Evolutionary conservation across 2,329 filamentous ascomycete genomes (phyloP).

Genomic region (Beauveria caledonica): DNA sequence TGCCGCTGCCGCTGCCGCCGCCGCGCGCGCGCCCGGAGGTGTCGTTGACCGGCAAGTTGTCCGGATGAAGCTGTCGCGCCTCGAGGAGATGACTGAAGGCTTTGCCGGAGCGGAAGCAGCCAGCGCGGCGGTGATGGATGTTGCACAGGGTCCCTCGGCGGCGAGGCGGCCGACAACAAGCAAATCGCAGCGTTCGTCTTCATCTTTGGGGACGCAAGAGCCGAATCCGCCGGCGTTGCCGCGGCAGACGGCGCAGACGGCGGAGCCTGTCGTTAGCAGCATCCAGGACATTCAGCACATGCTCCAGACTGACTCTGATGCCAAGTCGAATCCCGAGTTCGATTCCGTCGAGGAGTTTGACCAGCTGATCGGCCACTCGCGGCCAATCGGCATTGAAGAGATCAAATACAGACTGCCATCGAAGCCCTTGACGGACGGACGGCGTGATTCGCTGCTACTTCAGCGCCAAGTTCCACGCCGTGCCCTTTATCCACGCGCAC

Average conservation of each 20-base stretch:
- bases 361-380: conserved; percentile 24
- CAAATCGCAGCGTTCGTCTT: neutral
- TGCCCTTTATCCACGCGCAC: conserved; percentile 31
- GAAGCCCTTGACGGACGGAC: conserved; percentile 27
- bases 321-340: conserved; percentile 12
- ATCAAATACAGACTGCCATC: conserved; percentile 27
- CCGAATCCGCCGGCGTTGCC: neutral
- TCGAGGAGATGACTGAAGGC: conserved; percentile 33
- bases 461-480: conserved; percentile 28
- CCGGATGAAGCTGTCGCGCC: conserved; percentile 29
- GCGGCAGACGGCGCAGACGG: neutral
- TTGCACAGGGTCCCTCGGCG: neutral
- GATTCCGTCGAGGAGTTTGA: conserved; percentile 21
- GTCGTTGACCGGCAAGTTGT: conserved; percentile 24
- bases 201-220: conserved; percentile 1
- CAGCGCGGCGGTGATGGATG: neutral
- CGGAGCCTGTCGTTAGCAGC: conserved; percentile 28
- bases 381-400: conserved; percentile 22
- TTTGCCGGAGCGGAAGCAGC: conserved; percentile 18
- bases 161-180: neutral
- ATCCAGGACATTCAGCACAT: conserved; percentile 33
- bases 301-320: conserved; percentile 17
- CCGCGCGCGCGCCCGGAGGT: neutral
- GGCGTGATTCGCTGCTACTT: conserved; percentile 31
- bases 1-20: conserved; percentile 28